Percentiles rank a stretch among this genome's conserved stretches.
Conservation (phyloP, 1,284 basidiomycete species). For the Ceratobasidium sp. region DNA sequence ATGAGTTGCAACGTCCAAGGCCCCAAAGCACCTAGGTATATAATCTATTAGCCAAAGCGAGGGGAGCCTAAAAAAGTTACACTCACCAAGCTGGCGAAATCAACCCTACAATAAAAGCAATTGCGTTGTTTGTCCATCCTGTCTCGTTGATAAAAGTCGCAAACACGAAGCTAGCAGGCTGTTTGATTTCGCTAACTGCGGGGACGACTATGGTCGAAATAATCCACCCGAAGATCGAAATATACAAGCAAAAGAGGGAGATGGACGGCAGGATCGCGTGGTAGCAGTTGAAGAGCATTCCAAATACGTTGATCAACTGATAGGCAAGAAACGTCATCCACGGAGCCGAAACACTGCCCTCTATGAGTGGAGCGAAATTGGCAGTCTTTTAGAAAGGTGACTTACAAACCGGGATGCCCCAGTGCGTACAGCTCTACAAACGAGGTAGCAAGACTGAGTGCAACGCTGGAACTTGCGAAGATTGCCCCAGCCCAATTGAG, state of each 20-base stretch:
- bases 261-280: not conserved
- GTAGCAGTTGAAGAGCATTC: slow-evolving; percentile 10
- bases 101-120: slow-evolving; percentile 32
- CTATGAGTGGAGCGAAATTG: too few species aligned
- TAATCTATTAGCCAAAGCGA: not conserved
- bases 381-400: too few species aligned
- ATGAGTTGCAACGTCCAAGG: slow-evolving; percentile 31
- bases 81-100: slow-evolving; percentile 21
- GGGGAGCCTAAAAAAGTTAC: too few species aligned
- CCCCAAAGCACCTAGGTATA: slow-evolving; percentile 20
- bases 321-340: slow-evolving; percentile 32
- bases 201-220: slow-evolving; percentile 22
- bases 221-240: not conserved
- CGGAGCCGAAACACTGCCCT: slow-evolving; percentile 8
- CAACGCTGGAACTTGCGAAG: slow-evolving; percentile 29
- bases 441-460: slow-evolving; percentile 25
- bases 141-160: slow-evolving; percentile 34
- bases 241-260: slow-evolving; percentile 1
- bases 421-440: slow-evolving; percentile 16
- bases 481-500: slow-evolving; percentile 1
- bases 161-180: slow-evolving; percentile 21
- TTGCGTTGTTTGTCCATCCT: slow-evolving; percentile 30
- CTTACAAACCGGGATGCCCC: slow-evolving; percentile 32
- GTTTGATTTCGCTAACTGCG: slow-evolving; percentile 24
- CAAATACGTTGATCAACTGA: slow-evolving; percentile 18